Conservation (phyloP, 139 green algal species). For the Closterium sp. region DNA sequence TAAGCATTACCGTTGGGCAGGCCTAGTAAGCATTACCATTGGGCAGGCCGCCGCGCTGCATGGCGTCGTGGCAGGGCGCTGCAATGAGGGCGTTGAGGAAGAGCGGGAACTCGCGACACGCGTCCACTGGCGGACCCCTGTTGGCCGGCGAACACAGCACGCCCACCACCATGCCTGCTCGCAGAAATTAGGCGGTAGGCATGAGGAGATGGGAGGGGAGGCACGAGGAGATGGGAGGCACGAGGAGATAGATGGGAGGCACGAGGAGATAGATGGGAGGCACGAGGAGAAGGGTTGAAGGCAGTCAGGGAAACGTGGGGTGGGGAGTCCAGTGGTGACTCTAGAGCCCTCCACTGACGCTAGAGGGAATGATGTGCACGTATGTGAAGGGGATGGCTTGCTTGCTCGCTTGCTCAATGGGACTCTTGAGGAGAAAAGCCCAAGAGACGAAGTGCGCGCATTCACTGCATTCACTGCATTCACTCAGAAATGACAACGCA, state of each 20-base stretch:
- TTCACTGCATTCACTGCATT: too few species aligned
- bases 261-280: neutral
- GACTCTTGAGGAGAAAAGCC: too few species aligned
- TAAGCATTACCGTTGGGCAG: too few species aligned
- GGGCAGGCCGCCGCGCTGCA: conserved; percentile 1
- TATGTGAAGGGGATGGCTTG: too few species aligned
- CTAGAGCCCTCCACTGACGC: too few species aligned
- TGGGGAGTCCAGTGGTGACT: too few species aligned
- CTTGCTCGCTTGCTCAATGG: too few species aligned
- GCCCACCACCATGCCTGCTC: conserved; percentile 10
- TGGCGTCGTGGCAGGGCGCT: neutral
- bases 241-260: neutral
- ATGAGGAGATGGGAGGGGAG: neutral
- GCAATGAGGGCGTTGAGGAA: conserved; percentile 15
- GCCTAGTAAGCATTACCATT: too few species aligned
- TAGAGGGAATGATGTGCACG: too few species aligned
- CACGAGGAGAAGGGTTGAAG: neutral
- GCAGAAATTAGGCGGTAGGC: too few species aligned
- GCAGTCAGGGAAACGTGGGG: too few species aligned
- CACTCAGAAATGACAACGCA: neutral
- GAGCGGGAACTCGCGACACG: conserved; percentile 16
- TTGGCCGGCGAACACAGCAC: conserved; percentile 5
- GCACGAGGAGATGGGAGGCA: neutral
- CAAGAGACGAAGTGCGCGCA: too few species aligned
- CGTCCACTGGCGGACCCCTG: neutral